Base-by-base conservation (phyloP, 345 rosid species). In the Eucalyptus cladocalyx region DNA sequence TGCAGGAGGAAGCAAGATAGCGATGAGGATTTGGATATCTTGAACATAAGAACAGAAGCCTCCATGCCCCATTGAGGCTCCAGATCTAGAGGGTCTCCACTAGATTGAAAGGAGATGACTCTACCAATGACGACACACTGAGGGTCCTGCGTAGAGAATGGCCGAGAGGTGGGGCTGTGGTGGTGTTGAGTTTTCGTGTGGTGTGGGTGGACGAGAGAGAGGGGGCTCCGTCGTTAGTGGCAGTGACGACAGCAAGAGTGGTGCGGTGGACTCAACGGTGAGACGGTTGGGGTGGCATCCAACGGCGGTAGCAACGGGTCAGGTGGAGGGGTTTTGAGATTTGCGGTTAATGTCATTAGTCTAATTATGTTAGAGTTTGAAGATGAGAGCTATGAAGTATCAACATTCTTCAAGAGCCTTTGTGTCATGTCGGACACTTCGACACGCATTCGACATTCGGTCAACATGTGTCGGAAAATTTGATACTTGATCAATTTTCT, bases 381-480 rank as follows among this genome's bases (percentile, higher is more conserved):
- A 60, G 32, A 60, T 62, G 7, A 28, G 34, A 14, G 8, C 7
- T 49, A 49, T 15, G 18, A 15, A 49, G 51, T 0, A 49, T 6
- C 3, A 3, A 49, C 18, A 15, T 1, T 49, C 18, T 49, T 49
- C 7, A 49, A 49, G 18, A 5, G 18, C 7, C 0, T 5, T 5
- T 1, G 7, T 49, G 7, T 49, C 7, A 16, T 49, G 51, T 49
- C 1, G 7, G 51, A 49, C 0, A 49, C 3, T 49, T 49, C 3
- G 51, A 5, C 1, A 14, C 3, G 3, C 3, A 18, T 49, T 2
- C 51, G 3, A 49, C 6, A 15, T 1, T 49, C 1, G 7, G 7
- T 49, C 7, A 15, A 49, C 18, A 49, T 0, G 51, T 49, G 18
- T 49, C 0, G 3, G 7, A 49, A 15, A 49, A 49, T 49, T 0